These are phyloP conservation scores for Colletotrichum ledebouriae DNA, from an alignment of 2,329 filamentous ascomycete species.

Conservation along the genomic window DNA sequence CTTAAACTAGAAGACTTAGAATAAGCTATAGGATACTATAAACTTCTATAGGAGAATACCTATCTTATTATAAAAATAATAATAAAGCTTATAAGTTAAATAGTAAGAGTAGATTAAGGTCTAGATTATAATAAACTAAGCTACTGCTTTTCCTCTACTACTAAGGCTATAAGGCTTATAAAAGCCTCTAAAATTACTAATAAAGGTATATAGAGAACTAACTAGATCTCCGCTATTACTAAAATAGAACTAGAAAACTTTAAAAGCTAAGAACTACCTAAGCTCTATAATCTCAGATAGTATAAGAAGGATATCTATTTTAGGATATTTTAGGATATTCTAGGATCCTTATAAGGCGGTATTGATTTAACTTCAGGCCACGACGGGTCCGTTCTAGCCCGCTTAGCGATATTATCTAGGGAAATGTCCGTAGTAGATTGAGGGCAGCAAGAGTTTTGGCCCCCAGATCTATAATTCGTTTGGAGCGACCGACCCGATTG, in stretches of 20 bases:
- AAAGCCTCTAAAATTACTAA: neutral
- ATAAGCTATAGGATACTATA: no score
- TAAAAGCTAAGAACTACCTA: slow-evolving; percentile 2
- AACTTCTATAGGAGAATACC: no score
- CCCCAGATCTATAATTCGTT: slow-evolving; percentile 2
- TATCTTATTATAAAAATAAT: no score
- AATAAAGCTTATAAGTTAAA: no score
- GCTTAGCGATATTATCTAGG: neutral
- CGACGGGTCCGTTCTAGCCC: neutral
- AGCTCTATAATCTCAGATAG: slow-evolving; percentile 7
- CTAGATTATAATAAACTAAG: no score
- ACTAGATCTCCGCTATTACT: neutral
- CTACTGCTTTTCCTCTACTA: slow-evolving; percentile 16
- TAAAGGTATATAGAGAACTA: neutral
- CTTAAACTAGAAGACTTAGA: no score
- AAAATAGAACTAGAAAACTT: neutral
- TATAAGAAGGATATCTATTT: slow-evolving; percentile 1
- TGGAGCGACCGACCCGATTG: slow-evolving; percentile 8
- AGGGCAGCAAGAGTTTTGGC: neutral
- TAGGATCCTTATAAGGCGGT: neutral
- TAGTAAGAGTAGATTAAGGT: no score
- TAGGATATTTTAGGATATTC: slow-evolving; percentile 7
- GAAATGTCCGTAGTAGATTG: neutral
- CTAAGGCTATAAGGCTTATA: slow-evolving; percentile 18
- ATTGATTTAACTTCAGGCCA: neutral